Conservation (phyloP, 1,139 yeast genomes). For the Kurtzmaniella quercitrusa region DNA sequence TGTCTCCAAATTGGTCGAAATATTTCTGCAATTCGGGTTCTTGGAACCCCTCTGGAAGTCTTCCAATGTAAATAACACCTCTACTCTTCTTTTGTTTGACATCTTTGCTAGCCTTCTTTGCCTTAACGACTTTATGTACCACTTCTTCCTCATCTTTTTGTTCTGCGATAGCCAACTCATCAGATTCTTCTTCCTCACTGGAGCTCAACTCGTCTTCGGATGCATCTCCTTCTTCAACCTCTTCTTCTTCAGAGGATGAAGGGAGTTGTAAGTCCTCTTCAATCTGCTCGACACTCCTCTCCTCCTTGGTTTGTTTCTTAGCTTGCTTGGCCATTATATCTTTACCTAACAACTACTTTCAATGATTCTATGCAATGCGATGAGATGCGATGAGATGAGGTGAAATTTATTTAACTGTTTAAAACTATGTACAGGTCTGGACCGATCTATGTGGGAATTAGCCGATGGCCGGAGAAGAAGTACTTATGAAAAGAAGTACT, state of each 20-base stretch:
- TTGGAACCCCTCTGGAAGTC: conserved; percentile 89
- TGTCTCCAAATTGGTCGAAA: conserved; percentile 85
- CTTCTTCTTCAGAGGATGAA: conserved; percentile 26
- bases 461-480: neutral
- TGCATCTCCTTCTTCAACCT: conserved; percentile 23
- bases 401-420: neutral
- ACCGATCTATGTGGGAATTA: too few relatives aligned
- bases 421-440: neutral
- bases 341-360: neutral
- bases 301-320: conserved; percentile 10
- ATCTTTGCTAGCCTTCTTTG: conserved; percentile 18
- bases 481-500: conserved; percentile 35
- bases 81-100: conserved; percentile 21
- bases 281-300: conserved; percentile 20
- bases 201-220: conserved; percentile 12
- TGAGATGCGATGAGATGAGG: conserved; percentile 2
- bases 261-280: conserved; percentile 30
- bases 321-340: conserved; percentile 9
- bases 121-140: conserved; percentile 25
- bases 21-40: conserved; percentile 78
- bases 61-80: conserved; percentile 83
- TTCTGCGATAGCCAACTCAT: conserved; percentile 14
- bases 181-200: conserved; percentile 20
- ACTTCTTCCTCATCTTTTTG: conserved; percentile 7
- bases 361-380: neutral